Base-by-base conservation (phyloP, 2,329 filamentous ascomycete species). In the Fusarium domesticum region DNA sequence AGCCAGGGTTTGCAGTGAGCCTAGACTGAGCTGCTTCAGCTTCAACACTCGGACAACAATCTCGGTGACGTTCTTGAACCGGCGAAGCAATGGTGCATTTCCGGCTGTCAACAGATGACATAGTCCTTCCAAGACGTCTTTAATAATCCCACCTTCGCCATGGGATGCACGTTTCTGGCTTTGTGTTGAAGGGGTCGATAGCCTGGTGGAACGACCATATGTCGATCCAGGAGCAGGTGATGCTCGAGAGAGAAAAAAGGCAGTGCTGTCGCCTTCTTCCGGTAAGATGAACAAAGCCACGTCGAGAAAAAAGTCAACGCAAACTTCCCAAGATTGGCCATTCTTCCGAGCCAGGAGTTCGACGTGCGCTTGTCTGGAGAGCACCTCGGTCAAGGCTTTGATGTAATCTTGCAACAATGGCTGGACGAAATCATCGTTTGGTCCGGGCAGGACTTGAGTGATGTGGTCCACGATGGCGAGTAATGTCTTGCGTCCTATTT, bases 381-480 rank as follows among this genome's bases (percentile, higher is more conserved):
- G 75, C 3, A 96, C 68, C 19, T 78, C 74, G 5, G 78, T 73
- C 53, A 98, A 70, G 16, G 83, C 79, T 69, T 88, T 95, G 54
- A 88, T 76, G 63, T 96, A 95, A 60, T 93, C 83, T 37, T 83
- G 76, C 18, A 83, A 70, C 5, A 98, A 73, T 11, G 86, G 84
- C 45, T 83, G 75, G 51, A 89, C 82, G 42, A 85, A 79, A 2
- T 73, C 76, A 12, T 81, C 81, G 42, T 83, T 78, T 4, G 69
- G 67, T 0, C 73, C 77, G 2, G 83, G 79, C 4, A 95, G 73
- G 15, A 83, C 81, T 53, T 96, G 83, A 3, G 81, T 84, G 48
- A 97, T 85, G 66, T 96, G 90, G 52, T 89, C 83, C 52, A 95
- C 74, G 14, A 96, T 71, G 6, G 86, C 81, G 56, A 84, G 78